A percentile compares a stretch with the other conserved stretches of the same genome.
Evolutionary conservation across 2,329 filamentous ascomycete genomes (phyloP).

Genomic region (Venturia oleaginea): DNA sequence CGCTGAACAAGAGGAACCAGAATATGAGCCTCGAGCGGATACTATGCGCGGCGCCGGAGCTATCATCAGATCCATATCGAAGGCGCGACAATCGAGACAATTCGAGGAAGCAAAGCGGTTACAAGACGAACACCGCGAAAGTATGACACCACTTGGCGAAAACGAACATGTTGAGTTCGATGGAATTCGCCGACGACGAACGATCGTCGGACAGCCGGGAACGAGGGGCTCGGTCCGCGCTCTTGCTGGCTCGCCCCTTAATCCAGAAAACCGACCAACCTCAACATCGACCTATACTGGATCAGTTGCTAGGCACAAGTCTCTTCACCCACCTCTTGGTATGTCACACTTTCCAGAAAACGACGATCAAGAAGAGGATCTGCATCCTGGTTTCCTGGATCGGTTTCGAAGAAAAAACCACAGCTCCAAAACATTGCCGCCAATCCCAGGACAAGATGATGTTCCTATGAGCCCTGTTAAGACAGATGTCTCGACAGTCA

Average conservation of each 20-base stretch:
- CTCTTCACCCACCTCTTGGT: slow-evolving; percentile 66
- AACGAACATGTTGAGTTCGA: slow-evolving; percentile 85
- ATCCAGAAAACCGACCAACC: slow-evolving; percentile 24
- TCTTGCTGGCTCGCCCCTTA: slow-evolving; percentile 19
- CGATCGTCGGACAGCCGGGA: slow-evolving; percentile 30
- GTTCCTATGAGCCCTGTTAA: slow-evolving; percentile 43
- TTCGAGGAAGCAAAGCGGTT: slow-evolving; percentile 68
- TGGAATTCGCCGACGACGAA: slow-evolving; percentile 68
- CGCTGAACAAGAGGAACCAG: slow-evolving; percentile 89
- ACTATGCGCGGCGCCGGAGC: slow-evolving; percentile 86
- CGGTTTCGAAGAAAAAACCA: slow-evolving; percentile 20
- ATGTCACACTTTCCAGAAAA: slow-evolving; percentile 76
- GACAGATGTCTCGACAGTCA: slow-evolving; percentile 8
- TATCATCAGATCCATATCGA: slow-evolving; percentile 75
- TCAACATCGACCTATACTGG: slow-evolving; percentile 29
- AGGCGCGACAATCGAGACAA: slow-evolving; percentile 67
- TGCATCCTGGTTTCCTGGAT: slow-evolving; percentile 42
- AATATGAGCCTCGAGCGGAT: slow-evolving; percentile 91
- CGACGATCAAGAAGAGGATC: slow-evolving; percentile 33
- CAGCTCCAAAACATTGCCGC: slow-evolving; percentile 11
- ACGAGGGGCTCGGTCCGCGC: not conserved
- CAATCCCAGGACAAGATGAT: slow-evolving; percentile 24
- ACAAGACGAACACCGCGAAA: slow-evolving; percentile 76
- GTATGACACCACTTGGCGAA: slow-evolving; percentile 68
- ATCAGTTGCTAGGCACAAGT: slow-evolving; percentile 35